Conservation (phyloP, 306 rosid genomes). For the Mimosa bimucronata region DNA sequence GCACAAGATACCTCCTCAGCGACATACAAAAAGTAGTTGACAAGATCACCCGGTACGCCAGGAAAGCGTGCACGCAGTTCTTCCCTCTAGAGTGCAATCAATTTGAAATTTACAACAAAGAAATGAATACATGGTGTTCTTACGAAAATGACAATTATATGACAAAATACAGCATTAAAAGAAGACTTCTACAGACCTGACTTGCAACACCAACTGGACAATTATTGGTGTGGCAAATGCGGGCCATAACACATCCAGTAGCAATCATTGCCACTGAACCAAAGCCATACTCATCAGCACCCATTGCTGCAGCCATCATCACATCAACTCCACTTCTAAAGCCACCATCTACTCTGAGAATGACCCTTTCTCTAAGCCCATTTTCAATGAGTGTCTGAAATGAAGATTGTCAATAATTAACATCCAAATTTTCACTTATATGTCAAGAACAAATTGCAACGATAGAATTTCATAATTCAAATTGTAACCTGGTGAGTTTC, state of each 20-base stretch:
- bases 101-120: background rate
- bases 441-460: constrained; percentile 31
- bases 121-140: constrained; percentile 20
- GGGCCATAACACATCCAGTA: constrained; percentile 97
- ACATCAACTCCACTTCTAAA: constrained; percentile 99
- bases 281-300: constrained; percentile 95
- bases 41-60: constrained; percentile 99
- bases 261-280: constrained; percentile 99
- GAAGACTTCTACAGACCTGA: constrained; percentile 60
- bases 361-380: constrained; percentile 97
- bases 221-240: constrained; percentile 97
- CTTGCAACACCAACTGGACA: constrained; percentile 99
- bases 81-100: constrained; percentile 72
- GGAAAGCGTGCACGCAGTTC: constrained; percentile 99
- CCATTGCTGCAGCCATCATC: constrained; percentile 94
- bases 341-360: constrained; percentile 99
- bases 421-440: constrained; percentile 25
- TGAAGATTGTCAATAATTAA: constrained; percentile 36
- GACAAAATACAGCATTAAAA: constrained; percentile 22
- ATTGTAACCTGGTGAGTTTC: constrained; percentile 91
- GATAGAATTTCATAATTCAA: constrained; percentile 36
- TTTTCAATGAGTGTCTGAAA: constrained; percentile 83
- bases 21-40: constrained; percentile 88
- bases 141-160: constrained; percentile 33
- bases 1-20: constrained; percentile 87